Percentiles rank a stretch among this genome's conserved stretches.
Evolutionary conservation across 1,284 basidiomycete species (phyloP).

Genomic region (Fomitopsis schrenkii): DNA sequence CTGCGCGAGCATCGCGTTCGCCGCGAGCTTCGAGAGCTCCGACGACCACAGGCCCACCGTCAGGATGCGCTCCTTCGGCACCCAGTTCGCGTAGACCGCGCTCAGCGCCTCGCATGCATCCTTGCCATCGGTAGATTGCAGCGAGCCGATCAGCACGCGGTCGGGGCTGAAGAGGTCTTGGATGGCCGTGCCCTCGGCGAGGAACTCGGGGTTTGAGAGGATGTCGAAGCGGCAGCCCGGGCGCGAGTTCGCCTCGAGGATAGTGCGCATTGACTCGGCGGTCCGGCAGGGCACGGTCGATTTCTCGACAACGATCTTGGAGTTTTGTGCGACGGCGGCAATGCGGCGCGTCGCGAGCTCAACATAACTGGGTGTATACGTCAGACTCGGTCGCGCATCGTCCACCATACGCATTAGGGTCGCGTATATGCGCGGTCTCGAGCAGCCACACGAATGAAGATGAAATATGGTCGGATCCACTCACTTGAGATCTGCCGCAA

Average conservation of each 20-base stretch:
- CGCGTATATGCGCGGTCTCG: background rate
- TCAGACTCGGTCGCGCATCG: background rate
- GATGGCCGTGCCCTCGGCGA: slow-evolving; percentile 98
- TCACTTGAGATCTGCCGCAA: slow-evolving; percentile 95
- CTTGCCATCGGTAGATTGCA: slow-evolving; percentile 84
- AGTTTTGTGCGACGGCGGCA: slow-evolving; percentile 84
- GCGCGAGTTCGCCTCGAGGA: slow-evolving; percentile 96
- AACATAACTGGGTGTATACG: slow-evolving; percentile 67
- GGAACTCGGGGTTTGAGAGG: slow-evolving; percentile 98
- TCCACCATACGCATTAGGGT: background rate
- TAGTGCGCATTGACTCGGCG: slow-evolving; percentile 97
- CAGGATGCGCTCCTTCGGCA: slow-evolving; percentile 83
- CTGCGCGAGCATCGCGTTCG: slow-evolving; percentile 98
- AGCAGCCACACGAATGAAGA: background rate
- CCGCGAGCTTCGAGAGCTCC: slow-evolving; percentile 97
- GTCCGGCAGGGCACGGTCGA: slow-evolving; percentile 99
- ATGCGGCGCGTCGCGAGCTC: slow-evolving; percentile 96
- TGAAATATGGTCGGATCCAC: slow-evolving; percentile 9
- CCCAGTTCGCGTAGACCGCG: slow-evolving; percentile 94
- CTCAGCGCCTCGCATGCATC: slow-evolving; percentile 76
- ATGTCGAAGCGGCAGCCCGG: slow-evolving; percentile 93
- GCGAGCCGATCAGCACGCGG: slow-evolving; percentile 95
- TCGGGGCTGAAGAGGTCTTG: slow-evolving; percentile 85
- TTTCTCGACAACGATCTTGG: slow-evolving; percentile 99
- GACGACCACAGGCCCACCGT: slow-evolving; percentile 98